Evolutionary conservation across 2,329 filamentous ascomycete species (phyloP).

Genomic region (Fusarium sp.): DNA sequence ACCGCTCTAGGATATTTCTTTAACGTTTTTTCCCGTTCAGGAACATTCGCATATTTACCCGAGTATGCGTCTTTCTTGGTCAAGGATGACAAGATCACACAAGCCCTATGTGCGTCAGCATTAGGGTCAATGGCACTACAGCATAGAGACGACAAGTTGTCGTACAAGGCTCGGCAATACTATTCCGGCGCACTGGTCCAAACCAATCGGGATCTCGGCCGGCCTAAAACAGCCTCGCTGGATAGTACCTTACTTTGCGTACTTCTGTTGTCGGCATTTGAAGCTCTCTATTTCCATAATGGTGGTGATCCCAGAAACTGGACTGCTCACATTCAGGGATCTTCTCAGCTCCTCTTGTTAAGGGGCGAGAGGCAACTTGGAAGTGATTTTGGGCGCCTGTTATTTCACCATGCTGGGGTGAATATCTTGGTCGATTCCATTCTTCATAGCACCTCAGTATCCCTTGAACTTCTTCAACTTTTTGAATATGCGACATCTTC

Average conservation of each 20-base stretch:
- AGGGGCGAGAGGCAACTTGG: not conserved
- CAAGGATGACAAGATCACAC: not conserved
- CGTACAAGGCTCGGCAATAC: not conserved
- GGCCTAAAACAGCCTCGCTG: not conserved
- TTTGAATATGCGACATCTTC: constrained; percentile 1
- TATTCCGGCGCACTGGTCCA: not conserved
- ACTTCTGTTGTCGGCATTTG: constrained; percentile 3
- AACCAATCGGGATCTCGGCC: not conserved
- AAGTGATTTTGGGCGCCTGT: not conserved
- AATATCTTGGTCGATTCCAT: not conserved
- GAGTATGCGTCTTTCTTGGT: not conserved
- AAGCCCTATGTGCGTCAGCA: constrained; percentile 4
- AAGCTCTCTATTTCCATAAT: not conserved
- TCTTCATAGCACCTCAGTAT: not conserved
- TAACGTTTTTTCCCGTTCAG: constrained; percentile 1
- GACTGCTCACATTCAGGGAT: constrained; percentile 8
- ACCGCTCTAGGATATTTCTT: constrained; percentile 12
- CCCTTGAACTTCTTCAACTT: not conserved
- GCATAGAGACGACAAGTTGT: not conserved
- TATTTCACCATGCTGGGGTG: constrained; percentile 7
- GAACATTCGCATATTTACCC: not conserved
- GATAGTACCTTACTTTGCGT: constrained; percentile 4
- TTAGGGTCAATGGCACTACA: constrained; percentile 11
- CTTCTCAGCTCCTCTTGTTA: not conserved
- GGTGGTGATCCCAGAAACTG: not conserved